Evolutionary conservation across 306 rosid species (phyloP).

Genomic region (Lathyrus sativus): DNA sequence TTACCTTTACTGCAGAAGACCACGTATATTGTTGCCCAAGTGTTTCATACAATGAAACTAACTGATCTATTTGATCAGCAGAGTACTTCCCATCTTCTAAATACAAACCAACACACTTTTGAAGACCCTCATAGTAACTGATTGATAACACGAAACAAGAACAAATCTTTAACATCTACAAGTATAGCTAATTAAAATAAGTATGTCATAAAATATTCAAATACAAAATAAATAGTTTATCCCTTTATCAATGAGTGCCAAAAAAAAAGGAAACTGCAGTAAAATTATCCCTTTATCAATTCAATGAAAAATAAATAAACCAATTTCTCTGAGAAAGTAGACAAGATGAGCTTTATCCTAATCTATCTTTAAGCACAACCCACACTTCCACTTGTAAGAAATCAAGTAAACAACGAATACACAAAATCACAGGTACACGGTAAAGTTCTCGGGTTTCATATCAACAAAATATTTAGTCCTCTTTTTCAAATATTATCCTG

Average conservation of each 20-base stretch:
- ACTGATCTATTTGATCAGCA: slow-evolving; percentile 65
- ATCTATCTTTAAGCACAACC: neutral
- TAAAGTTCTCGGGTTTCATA: slow-evolving; percentile 1
- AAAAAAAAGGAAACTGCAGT: slow-evolving; percentile 21
- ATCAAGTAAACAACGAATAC: neutral
- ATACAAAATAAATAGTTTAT: neutral
- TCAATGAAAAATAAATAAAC: slow-evolving; percentile 10
- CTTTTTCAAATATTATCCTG: neutral
- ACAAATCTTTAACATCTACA: no score
- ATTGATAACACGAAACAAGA: slow-evolving; percentile 32
- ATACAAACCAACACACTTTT: slow-evolving; percentile 80
- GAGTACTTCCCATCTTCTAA: slow-evolving; percentile 67
- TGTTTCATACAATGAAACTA: slow-evolving; percentile 74
- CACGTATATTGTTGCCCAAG: slow-evolving; percentile 74
- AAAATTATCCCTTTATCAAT: slow-evolving; percentile 22
- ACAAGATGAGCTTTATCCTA: neutral
- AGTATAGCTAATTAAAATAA: neutral
- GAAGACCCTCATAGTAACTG: slow-evolving; percentile 96
- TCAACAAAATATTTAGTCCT: neutral
- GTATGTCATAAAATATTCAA: slow-evolving; percentile 12
- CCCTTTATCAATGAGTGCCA: neutral
- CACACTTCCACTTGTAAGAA: neutral
- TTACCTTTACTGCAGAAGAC: slow-evolving; percentile 97
- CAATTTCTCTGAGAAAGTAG: slow-evolving; percentile 23
- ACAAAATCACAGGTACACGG: slow-evolving; percentile 1